Base-by-base conservation (phyloP, 768 basidiomycete genomes). In the Psilocybe azurescens region DNA sequence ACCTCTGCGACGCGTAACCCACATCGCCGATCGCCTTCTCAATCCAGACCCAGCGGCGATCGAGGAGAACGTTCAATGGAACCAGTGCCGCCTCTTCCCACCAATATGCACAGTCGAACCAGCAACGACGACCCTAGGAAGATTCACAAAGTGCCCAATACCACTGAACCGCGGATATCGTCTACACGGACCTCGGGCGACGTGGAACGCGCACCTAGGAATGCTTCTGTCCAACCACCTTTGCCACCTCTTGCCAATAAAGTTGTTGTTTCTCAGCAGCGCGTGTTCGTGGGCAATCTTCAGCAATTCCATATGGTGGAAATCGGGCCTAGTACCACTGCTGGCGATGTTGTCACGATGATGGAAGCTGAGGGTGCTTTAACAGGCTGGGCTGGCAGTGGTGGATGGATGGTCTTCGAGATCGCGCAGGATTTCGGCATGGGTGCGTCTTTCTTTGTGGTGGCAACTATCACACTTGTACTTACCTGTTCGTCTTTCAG, bases 391-490 rank as follows among this genome's bases (percentile, higher is more conserved):
- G 76, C 75, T 2, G 85, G 84, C 1, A 79, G 74, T n/a, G 87
- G 82, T 4, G 88, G 86, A 5, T 97, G 94, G 93, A 94, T 95
- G 83, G 73, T 99, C 30, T 96, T 86, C 73, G 97, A 99, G 76
- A 75, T 96, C 30, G 92, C 92, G 36, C 90, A 93, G 65, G 93
- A 95, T 70, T 90, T 95, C 70, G 95, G 95, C 61, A 91, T 96
- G 88, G 95, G 95, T 96, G 71, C 59, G 86, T 74, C 16, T 56
- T 50, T 53, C 18, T 46, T 28, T 28, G 24, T 24, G 24, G 62
- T 67, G 50, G 33, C 28, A 59, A 18, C 49, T 49, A 5, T 51
- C 48, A n/a, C 9, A 47, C 28, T 24, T 38, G 9, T 6, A n/a
- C 9, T 53, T 44, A 56, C 29, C 58, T 70, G 52, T 62, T 62